A percentile compares a stretch with the other conserved stretches of the same genome.
These are phyloP conservation scores for Pestalotiopsis sp. DNA, from an alignment of 2,329 filamentous ascomycete genomes.

Conservation along the genomic window DNA sequence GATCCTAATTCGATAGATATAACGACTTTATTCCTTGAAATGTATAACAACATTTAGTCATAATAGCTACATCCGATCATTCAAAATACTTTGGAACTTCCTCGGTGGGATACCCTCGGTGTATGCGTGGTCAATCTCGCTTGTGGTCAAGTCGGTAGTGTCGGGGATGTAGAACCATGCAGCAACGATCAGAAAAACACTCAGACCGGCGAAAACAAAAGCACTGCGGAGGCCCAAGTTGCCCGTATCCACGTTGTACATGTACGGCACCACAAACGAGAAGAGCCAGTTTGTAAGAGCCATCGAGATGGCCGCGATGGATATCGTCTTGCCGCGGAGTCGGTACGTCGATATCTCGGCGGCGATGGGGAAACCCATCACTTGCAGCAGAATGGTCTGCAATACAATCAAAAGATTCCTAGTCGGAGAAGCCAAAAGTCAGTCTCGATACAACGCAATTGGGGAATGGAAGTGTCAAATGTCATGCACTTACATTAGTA, in stretches of 20 bases:
- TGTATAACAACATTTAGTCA: too few species aligned
- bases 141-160: neutral
- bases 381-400: neutral
- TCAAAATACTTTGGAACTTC: neutral
- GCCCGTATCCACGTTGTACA: neutral
- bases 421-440: neutral
- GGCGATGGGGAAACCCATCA: neutral
- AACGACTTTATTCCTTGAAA: too few species aligned
- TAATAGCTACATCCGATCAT: neutral
- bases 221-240: neutral
- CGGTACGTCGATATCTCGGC: neutral
- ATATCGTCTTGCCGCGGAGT: neutral
- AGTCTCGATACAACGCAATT: neutral
- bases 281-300: neutral
- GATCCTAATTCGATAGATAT: too few species aligned
- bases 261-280: neutral
- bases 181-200: neutral
- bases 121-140: neutral
- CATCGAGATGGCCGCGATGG: neutral
- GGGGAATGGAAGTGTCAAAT: neutral
- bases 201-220: neutral
- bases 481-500: neutral
- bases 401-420: neutral
- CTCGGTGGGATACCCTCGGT: neutral
- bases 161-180: neutral